Percentiles rank a stretch among this genome's conserved stretches.
These are phyloP conservation scores for Elsinoe australis DNA, from an alignment of 2,329 filamentous ascomycete genomes.

Conservation along the genomic window DNA sequence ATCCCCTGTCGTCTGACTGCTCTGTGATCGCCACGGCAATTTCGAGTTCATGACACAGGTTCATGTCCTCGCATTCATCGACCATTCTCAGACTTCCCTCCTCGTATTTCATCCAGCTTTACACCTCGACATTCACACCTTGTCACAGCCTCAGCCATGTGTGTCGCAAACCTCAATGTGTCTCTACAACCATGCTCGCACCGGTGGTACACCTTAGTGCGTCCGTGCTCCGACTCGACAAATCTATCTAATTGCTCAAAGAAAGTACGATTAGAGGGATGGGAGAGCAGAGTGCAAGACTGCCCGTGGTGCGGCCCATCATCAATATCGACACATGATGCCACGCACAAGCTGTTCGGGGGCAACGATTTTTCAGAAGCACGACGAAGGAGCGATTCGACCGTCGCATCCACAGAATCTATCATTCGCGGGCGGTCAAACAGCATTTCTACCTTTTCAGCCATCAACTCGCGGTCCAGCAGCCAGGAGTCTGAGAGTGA, in stretches of 20 bases:
- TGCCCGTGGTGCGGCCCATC: conserved; percentile 40
- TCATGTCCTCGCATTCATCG: neutral
- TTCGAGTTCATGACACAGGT: neutral
- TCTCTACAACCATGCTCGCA: conserved; percentile 41
- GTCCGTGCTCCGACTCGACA: conserved; percentile 36
- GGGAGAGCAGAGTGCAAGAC: conserved; percentile 42
- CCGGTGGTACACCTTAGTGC: conserved; percentile 44
- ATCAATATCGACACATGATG: conserved; percentile 30
- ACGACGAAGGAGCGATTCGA: conserved; percentile 20
- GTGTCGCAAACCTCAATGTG: conserved; percentile 44
- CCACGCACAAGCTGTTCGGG: conserved; percentile 44
- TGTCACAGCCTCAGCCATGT: conserved; percentile 33
- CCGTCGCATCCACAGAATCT: conserved; percentile 19
- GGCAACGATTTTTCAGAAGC: conserved; percentile 33
- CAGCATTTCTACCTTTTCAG: conserved; percentile 23
- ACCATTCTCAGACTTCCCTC: neutral
- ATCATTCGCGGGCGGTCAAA: conserved; percentile 17
- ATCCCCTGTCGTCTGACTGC: conserved; percentile 12
- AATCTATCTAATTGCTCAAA: conserved; percentile 42
- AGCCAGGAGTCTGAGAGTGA: conserved; percentile 21
- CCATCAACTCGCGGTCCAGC: conserved; percentile 26
- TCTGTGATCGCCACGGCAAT: conserved; percentile 11
- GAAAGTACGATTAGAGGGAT: conserved; percentile 41
- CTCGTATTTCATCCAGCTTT: neutral
- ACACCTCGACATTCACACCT: neutral